Percentiles rank a stretch among this genome's conserved stretches.
Evolutionary conservation across 257 asterid species (phyloP).

Genomic region (Solanum phureja): DNA sequence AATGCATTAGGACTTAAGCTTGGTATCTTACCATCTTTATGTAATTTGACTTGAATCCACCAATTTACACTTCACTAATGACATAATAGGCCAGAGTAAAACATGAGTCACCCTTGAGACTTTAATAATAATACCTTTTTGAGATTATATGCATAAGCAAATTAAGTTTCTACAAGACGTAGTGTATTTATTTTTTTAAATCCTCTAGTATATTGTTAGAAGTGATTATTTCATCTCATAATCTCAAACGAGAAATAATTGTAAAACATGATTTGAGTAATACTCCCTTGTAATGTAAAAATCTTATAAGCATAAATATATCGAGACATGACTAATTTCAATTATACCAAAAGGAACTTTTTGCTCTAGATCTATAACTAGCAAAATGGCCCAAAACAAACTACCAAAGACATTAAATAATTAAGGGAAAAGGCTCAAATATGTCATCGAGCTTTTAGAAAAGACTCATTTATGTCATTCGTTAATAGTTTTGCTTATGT

Average conservation of each 20-base stretch:
- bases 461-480: too few relatives aligned
- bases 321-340: background rate
- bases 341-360: background rate
- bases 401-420: background rate
- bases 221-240: background rate
- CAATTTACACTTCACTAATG: background rate
- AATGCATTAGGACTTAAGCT: background rate
- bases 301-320: background rate
- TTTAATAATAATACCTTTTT: too few relatives aligned
- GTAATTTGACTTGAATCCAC: too few relatives aligned
- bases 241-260: too few relatives aligned
- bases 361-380: background rate
- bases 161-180: background rate
- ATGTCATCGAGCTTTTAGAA: too few relatives aligned
- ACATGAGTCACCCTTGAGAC: background rate
- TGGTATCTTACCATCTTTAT: background rate
- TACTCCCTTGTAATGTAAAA: background rate
- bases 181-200: too few relatives aligned
- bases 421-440: too few relatives aligned
- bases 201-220: background rate
- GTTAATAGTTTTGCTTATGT: too few relatives aligned
- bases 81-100: background rate
- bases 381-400: background rate
- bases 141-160: background rate
- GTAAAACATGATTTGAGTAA: background rate